Evolutionary conservation across 108 stramenopile genomes (phyloP), one percentile per base, ranked within the genome.

Genomic region (Cyclotella atomus): DNA sequence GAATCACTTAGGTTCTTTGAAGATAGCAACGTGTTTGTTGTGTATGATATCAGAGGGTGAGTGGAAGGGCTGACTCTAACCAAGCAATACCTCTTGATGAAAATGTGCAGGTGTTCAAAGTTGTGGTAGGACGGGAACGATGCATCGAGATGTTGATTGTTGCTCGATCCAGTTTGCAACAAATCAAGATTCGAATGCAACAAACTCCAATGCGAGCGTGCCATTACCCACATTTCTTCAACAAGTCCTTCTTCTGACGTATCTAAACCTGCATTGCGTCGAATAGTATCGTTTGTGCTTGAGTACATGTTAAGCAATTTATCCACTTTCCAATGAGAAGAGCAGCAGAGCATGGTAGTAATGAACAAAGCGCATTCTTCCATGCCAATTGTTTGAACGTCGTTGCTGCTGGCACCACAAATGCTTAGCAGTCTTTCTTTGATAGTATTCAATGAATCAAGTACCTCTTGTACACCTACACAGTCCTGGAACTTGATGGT

Each of bases 291-390:
- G 46, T 54, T 28, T 30, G 9, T 53, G 19, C 28, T 54, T 15
- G 27, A 70, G 19, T 36, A 54, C 0, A 57, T 4, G 2, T 16
- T 57, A 24, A 61, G 30, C 24, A 68, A 9, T 43, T 68, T 47
- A 30, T 47, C 34, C 3, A 81, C 49, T 67, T 49, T 59, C 45
- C 15, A 23, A 0, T 57, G 79, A 49, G 60, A 73, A 27, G 53
- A 47, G 53, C 60, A 69, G 19, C 56, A 49, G 35, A 73, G 47
- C 17, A 81, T 63, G 44, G 72, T 73, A 20, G 72, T 54, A 30
- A 73, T 12, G 17, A 81, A 32, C 54, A 81, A 50, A 23, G 79
- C 79, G 41, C 79, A 73, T 60, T 81, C 79, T 29, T 81, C 79
- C 19, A 55, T 16, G 5, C 72, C 72, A 56, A 69, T 19, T 46